Evolutionary conservation across 345 rosid species (phyloP), one percentile per base, ranked within the genome.

Genomic region (Rhizophora mangle): DNA sequence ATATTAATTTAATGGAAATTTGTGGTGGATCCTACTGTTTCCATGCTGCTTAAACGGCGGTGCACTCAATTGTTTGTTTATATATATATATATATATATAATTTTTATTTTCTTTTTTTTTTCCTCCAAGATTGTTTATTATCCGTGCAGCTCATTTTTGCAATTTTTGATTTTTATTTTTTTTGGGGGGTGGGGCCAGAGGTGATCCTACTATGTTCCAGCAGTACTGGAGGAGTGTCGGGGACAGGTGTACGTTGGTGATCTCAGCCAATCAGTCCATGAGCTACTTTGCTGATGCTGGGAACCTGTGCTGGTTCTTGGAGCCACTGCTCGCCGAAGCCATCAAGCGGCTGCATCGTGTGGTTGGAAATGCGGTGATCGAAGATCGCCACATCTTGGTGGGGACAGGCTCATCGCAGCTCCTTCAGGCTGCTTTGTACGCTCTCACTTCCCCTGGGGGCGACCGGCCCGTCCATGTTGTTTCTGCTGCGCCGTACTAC

Each of bases 331-430:
- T 95, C 32, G 85, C 68, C 0, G 85, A 79, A 10, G 85, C 97
- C 18, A 85, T 95, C 82, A 78, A 81, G 75, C 62, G 84, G 49
- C 26, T 95, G 52, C 99, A 95, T 78, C 58, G 71, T 2, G 77
- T 62, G 49, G 84, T 87, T 16, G 88, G 93, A 7, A 95, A 95
- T 63, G 97, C 96, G 2, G 81, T 68, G 5, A 63, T 80, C 0
- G 85, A 84, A 1, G 92, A 77, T 20, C 71, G 83, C 0, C 72
- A 81, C 69, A 27, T 92, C 52, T 86, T 95, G 72, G 95, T 88
- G 26, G 99, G 99, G 32, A 88, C 91, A 0, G 99, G 99, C 10
- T 89, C 99, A 1, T 83, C 97, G 6, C 96, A 89, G 81, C 89
- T 94, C 24, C 78, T 74, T 58, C 86, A 81, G 68, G 99, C 99